Percentiles rank a stretch among this genome's conserved stretches.
Conservation (phyloP, 2,329 filamentous ascomycete species). For the Hymenoscyphus occultus region DNA sequence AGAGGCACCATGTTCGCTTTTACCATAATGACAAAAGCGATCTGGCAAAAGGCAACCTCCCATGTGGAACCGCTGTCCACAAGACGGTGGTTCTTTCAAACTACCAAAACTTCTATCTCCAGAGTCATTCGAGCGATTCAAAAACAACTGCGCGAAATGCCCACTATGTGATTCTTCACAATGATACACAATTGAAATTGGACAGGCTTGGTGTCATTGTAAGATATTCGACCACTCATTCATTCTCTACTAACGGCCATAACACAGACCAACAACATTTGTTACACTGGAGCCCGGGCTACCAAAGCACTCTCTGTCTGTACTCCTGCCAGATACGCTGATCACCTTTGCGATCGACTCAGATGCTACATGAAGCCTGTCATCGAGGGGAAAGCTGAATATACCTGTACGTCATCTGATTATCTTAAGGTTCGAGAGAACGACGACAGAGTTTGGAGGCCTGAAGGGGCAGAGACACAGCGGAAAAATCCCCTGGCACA, state of each 20-base stretch:
- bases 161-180: neutral
- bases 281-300: constrained; percentile 58
- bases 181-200: neutral
- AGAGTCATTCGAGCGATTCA: no score
- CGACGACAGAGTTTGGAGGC: neutral
- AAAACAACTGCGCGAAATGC: neutral
- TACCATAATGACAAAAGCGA: neutral
- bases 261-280: neutral
- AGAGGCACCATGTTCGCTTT: neutral
- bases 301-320: constrained; percentile 81
- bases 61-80: neutral
- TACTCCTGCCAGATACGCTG: neutral
- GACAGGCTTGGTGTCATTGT: neutral
- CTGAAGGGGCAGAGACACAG: neutral
- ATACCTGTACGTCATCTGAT: neutral
- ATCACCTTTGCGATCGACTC: no score
- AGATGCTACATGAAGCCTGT: constrained; percentile 24
- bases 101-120: neutral
- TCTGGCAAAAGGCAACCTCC: neutral
- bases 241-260: neutral
- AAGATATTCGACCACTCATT: neutral
- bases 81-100: neutral
- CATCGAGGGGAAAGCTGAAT: neutral
- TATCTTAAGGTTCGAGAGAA: neutral
- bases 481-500: constrained; percentile 7